A percentile compares a stretch with the other conserved stretches of the same genome.
phyloP scores from a whole-genome alignment of 352 stramenopile genomes.

The Pythium chondricola region DNA sequence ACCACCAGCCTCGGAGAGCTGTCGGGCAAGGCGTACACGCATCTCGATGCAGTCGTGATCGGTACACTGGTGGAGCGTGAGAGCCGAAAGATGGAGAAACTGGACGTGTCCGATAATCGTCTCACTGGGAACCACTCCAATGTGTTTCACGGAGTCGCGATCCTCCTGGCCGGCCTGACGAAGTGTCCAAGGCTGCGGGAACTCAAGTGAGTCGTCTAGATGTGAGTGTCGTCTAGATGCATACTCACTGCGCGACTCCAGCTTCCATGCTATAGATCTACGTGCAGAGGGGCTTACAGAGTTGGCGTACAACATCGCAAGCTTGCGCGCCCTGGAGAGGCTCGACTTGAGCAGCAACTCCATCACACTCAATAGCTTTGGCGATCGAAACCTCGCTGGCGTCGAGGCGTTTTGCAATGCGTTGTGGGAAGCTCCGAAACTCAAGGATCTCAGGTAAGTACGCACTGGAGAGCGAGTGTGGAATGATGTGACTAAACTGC shows the following conservation, averaged over 20 bases:
- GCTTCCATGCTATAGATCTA: constrained; percentile 28
- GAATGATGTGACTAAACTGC: too few species aligned
- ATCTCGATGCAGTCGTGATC: constrained; percentile 53
- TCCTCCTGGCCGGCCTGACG: constrained; percentile 38
- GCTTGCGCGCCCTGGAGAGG: constrained; percentile 31
- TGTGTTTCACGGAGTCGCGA: constrained; percentile 50
- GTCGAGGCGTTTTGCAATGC: constrained; percentile 51
- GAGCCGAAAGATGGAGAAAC: constrained; percentile 33
- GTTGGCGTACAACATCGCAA: constrained; percentile 34
- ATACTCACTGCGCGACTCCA: constrained; percentile 7
- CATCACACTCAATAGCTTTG: constrained; percentile 44
- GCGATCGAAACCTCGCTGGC: constrained; percentile 39
- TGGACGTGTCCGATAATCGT: constrained; percentile 49
- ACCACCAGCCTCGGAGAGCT: constrained; percentile 24
- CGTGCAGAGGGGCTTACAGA: constrained; percentile 49
- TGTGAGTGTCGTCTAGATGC: neutral
- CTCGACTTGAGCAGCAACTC: constrained; percentile 47
- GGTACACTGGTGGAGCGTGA: constrained; percentile 42
- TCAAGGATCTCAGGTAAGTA: constrained; percentile 32
- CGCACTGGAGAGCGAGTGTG: too few species aligned
- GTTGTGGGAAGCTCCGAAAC: constrained; percentile 36
- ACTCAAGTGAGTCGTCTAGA: constrained; percentile 49
- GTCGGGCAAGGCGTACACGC: constrained; percentile 29
- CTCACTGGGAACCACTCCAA: constrained; percentile 42
- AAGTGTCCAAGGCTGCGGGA: constrained; percentile 40